Base-by-base conservation (phyloP, 116 monocot species). In the Zostera marina region DNA sequence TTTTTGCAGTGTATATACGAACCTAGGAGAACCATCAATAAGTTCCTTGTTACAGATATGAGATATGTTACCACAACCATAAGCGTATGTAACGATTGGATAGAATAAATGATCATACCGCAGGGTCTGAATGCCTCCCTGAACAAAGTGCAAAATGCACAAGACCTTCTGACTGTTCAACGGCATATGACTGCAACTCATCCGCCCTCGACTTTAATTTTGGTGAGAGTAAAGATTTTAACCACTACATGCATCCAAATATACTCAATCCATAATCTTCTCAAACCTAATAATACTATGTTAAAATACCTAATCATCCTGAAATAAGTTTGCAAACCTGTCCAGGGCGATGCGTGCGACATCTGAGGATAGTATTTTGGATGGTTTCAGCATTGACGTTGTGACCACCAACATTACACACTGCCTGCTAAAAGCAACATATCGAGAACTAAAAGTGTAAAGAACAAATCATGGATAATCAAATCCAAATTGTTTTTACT, bases 41-140 rank as follows among this genome's bases (percentile, higher is more conserved):
- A 1, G 11, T 5, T 17, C 16, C 10, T 45, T 19, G 20, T 51
- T 51, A 51, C 32, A 32, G 32, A 3, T 32, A 32, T 32, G 32
- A 3, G 5, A 32, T 5, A n/a, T n/a, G n/a, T n/a, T n/a, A n/a
- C n/a, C n/a, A n/a, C 32, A 32, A 32, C 5, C 32, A 32, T 32
- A n/a, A n/a, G 32, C 5, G 0, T 32, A 32, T 32, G 32, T 1
- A 32, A 2, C 32, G 5, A 32, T 1, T 32, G 32, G 5, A 32
- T 32, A 32, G 32, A 32, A 32, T 2, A 42, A 60, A 60, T 13
- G 58, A 23, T 41, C 22, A 60, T 86, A 98, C 98, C 68, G 83
- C 86, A 41, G 98, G 98, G 71, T 98, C 98, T 47, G 98, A 98
- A 71, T 89, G 83, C 71, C 79, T 81, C 39, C 98, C 98, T 13